Evolutionary conservation across 2,329 filamentous ascomycete genomes (phyloP), one percentile per base, ranked within the genome.

Genomic region (Exophiala phaeomuriformis): DNA sequence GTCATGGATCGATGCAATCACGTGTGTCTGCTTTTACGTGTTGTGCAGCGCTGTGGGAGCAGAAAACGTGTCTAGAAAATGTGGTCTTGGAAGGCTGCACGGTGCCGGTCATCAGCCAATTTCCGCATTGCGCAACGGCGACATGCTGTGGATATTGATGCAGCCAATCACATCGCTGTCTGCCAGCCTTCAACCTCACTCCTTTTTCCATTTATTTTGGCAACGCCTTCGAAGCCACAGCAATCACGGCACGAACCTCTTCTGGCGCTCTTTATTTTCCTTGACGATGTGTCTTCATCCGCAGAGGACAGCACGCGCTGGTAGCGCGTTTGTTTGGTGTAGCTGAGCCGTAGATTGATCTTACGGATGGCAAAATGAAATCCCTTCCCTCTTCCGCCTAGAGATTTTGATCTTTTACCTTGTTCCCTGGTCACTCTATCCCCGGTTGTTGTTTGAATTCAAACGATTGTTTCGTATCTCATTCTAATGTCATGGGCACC

Each of bases 401-500:
- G 31, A 45, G 29, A 32, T 29, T 45, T 37, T 45, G 42, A 45
- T 19, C 8, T 45, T 29, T 32, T 45, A 8, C 42, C 10, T 32
- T 7, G 28, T 32, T 12, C 43, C 39, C 33, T 49, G 31, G 41
- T 40, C 28, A 29, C 36, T 30, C 29, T 47, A 19, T 12, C 12
- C 36, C n/a, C 7, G 29, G 31, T 37, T 36, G 12, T 37, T 27
- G 8, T 43, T 41, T 6, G 3, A 40, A 37, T 33, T 29, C 40
- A 43, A 37, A 45, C 46, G 39, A 46, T 31, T 41, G 40, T 42
- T 42, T 41, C 50, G 19, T 35, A 9, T 35, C 36, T 51, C 30
- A 29, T 31, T 49, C 29, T 37, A 12, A 44, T 57, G 52, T 35
- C 46, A 49, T 55, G 49, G 56, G 52, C 51, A 51, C 48, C 27